These are phyloP conservation scores for Alternaria longipes DNA, from an alignment of 2,329 filamentous ascomycete genomes.

Conservation along the genomic window DNA sequence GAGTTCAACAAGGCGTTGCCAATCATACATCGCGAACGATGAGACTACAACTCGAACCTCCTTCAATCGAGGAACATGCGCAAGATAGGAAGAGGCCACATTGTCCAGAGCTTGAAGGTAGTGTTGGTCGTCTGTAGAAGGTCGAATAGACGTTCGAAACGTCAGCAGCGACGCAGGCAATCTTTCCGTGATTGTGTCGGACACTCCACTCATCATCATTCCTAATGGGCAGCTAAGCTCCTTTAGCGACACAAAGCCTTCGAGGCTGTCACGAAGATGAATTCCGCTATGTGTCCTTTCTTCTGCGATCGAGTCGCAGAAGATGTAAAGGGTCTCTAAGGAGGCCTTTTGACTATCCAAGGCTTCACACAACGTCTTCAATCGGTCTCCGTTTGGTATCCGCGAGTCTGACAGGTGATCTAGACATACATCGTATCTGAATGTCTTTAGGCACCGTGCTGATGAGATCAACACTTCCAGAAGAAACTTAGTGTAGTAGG, in stretches of 20 bases:
- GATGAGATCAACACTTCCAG: slow-evolving; percentile 29
- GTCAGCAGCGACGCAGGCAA: slow-evolving; percentile 25
- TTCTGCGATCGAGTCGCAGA: slow-evolving; percentile 10
- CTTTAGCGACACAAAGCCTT: slow-evolving; percentile 20
- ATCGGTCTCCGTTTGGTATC: slow-evolving; percentile 1
- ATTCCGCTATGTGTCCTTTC: background rate
- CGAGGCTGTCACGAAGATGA: slow-evolving; percentile 17
- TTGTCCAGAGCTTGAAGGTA: slow-evolving; percentile 25
- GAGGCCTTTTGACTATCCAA: slow-evolving; percentile 22
- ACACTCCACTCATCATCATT: slow-evolving; percentile 10
- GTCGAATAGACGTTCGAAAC: slow-evolving; percentile 16
- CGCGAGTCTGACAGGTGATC: slow-evolving; percentile 11
- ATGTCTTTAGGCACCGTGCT: slow-evolving; percentile 22
- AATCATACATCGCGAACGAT: slow-evolving; percentile 20
- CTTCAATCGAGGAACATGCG: slow-evolving; percentile 17
- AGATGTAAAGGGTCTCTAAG: slow-evolving; percentile 23
- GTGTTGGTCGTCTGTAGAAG: slow-evolving; percentile 7
- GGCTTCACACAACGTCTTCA: slow-evolving; percentile 11
- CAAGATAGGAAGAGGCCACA: slow-evolving; percentile 15
- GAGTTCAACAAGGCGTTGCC: slow-evolving; percentile 16
- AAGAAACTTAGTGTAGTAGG: slow-evolving; percentile 18
- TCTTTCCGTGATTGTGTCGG: slow-evolving; percentile 19
- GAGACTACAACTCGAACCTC: slow-evolving; percentile 17
- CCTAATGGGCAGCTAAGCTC: slow-evolving; percentile 24
- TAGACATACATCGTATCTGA: slow-evolving; percentile 22